Evolutionary conservation across 1,139 yeast species (phyloP).

Genomic region (Debaryomyces coudertii): DNA sequence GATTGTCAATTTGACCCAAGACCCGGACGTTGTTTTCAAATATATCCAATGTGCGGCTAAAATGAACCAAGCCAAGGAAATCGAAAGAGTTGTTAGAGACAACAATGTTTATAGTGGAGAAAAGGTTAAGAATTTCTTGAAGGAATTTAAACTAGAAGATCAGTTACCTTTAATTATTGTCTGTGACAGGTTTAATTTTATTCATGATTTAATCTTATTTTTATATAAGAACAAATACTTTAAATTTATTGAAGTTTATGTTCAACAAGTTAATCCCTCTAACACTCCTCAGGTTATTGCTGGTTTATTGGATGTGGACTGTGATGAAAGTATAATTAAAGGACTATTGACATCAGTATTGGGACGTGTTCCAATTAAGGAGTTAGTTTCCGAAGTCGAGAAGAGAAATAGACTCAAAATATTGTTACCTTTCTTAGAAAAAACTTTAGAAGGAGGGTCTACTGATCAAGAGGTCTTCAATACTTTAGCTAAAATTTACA

Average conservation of each 20-base stretch:
- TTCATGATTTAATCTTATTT: constrained; percentile 90
- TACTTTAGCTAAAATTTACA: constrained; percentile 95
- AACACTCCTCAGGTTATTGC: constrained; percentile 97
- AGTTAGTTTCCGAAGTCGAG: constrained; percentile 91
- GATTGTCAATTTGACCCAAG: constrained; percentile 90
- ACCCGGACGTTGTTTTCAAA: constrained; percentile 93
- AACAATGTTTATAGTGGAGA: constrained; percentile 95
- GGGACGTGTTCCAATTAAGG: constrained; percentile 92
- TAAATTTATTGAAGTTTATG: constrained; percentile 96
- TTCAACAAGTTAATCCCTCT: constrained; percentile 94
- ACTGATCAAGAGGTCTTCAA: constrained; percentile 91
- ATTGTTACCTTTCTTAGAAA: constrained; percentile 89
- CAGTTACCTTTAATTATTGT: constrained; percentile 96
- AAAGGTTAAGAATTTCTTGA: constrained; percentile 93
- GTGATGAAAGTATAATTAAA: constrained; percentile 89
- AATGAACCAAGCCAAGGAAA: constrained; percentile 88
- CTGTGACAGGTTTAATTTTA: constrained; percentile 89
- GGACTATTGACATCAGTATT: constrained; percentile 79
- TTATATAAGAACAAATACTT: constrained; percentile 93
- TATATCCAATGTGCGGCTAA: constrained; percentile 94
- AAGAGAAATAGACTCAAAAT: constrained; percentile 92
- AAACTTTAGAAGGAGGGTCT: constrained; percentile 83
- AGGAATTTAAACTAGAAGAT: constrained; percentile 91
- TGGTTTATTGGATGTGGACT: constrained; percentile 93
- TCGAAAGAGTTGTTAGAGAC: constrained; percentile 93